Evolutionary conservation across 2,329 filamentous ascomycete species (phyloP).

Genomic region (Bipolaris gigantea): DNA sequence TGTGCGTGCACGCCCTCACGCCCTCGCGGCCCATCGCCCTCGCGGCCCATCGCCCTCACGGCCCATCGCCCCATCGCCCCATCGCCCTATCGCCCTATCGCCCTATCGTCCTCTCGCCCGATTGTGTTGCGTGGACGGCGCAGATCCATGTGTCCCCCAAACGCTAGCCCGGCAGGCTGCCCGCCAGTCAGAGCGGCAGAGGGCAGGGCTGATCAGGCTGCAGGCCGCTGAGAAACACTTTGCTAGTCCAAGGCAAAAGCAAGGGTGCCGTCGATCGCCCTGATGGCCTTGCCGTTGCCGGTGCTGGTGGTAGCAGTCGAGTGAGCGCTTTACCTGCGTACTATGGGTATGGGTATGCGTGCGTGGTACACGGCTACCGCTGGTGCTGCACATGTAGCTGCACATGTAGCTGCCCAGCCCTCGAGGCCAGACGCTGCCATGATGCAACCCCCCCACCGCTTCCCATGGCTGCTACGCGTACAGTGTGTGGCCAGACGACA

Average conservation of each 20-base stretch:
- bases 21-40: no score
- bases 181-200: slow-evolving; percentile 28
- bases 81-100: not conserved
- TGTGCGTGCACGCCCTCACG: no score
- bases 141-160: slow-evolving; percentile 25
- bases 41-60: slow-evolving; percentile 2
- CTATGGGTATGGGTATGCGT: no score
- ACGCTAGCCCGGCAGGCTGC: slow-evolving; percentile 10
- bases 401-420: no score
- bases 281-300: slow-evolving; percentile 29
- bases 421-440: not conserved
- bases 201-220: slow-evolving; percentile 41
- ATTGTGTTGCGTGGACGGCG: slow-evolving; percentile 20
- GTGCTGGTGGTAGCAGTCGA: slow-evolving; percentile 26
- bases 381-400: not conserved
- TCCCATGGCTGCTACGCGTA: no score
- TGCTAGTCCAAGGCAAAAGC: slow-evolving; percentile 23
- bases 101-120: slow-evolving; percentile 5
- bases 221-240: slow-evolving; percentile 39
- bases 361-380: not conserved
- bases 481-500: slow-evolving; percentile 1
- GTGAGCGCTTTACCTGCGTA: no score
- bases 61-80: not conserved
- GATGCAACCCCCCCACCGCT: no score
- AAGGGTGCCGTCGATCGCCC: slow-evolving; percentile 38